Evolutionary conservation across 2,329 filamentous ascomycete species (phyloP), one percentile per base, ranked within the genome.

Genomic region (Neodidymelliopsis sp.): DNA sequence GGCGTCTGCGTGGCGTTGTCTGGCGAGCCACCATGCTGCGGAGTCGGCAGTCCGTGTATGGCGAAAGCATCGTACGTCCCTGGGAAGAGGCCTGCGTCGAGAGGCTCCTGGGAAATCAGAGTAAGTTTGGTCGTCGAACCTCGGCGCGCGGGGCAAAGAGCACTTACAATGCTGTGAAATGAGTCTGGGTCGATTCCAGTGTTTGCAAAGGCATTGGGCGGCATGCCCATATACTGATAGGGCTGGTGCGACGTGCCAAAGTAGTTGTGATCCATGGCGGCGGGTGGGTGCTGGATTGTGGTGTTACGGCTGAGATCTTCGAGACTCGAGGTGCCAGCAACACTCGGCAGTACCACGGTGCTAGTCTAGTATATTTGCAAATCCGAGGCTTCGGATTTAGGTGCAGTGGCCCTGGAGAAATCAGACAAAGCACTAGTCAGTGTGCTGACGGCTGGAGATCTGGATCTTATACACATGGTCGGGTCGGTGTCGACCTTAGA

Each of bases 231-330:
- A 53, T 80, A 79, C 24, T 74, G 69, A 13, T 79, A 84, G 29
- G 75, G 69, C 56, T 78, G 78, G 29, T 67, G 67, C 36, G 74
- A 69, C 15, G 75, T 62, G 39, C 69, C 65, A 67, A 79, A 84
- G 67, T 81, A 84, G 42, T 77, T 75, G 67, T 83, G 85, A 60
- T 85, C 81, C 82, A 85, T 85, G 40, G 59, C 30, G 46, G 30
- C 12, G 20, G 46, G 28, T 16, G 23, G 33, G 16, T 20, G 34
- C 44, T 23, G 47, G 20, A 34, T 22, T 29, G 25, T 36, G 47
- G 34, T 39, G 47, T 28, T 27, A 22, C 15, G 37, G 28, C 16
- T 41, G 33, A 28, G 23, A 13, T 36, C 23, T 36, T 18, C n/a
- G 13, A 42, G 37, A 24, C 23, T 29, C 12, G 20, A 25, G 28